Evolutionary conservation across 176 grass and related monocot species (phyloP).

Genomic region (Oryza coarctata): DNA sequence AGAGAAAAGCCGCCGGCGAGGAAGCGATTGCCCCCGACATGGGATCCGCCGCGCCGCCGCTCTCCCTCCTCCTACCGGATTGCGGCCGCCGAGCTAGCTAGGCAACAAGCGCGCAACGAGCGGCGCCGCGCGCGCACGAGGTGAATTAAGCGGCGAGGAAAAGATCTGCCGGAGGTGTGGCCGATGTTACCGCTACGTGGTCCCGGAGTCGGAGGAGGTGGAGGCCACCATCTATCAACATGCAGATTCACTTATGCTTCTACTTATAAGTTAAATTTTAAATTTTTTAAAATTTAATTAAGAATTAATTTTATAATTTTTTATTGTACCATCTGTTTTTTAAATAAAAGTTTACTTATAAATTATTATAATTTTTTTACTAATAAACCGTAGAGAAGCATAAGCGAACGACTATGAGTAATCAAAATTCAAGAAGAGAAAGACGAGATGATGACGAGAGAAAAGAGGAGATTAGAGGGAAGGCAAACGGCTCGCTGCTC

Average conservation of each 20-base stretch:
- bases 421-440: not conserved
- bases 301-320: too few relatives aligned
- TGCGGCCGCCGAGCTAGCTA: not conserved
- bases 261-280: too few relatives aligned
- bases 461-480: not conserved
- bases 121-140: slow-evolving; percentile 35
- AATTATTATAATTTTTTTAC: too few relatives aligned
- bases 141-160: not conserved
- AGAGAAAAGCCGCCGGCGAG: slow-evolving; percentile 27
- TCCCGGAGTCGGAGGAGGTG: slow-evolving; percentile 4
- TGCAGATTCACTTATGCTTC: too few relatives aligned
- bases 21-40: slow-evolving; percentile 39
- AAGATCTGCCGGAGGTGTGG: slow-evolving; percentile 36
- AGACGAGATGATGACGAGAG: slow-evolving; percentile 6
- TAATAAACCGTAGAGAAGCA: too few relatives aligned
- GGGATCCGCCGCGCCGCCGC: not conserved
- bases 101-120: not conserved
- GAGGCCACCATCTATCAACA: too few relatives aligned
- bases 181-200: not conserved
- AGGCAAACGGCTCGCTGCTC: not conserved
- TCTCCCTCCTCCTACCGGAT: not conserved
- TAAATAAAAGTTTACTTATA: too few relatives aligned
- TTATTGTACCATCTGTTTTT: too few relatives aligned
- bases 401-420: too few relatives aligned
- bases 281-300: too few relatives aligned